These are phyloP conservation scores for Rhodotorula paludigena DNA, from an alignment of 768 basidiomycete genomes.

Conservation along the genomic window DNA sequence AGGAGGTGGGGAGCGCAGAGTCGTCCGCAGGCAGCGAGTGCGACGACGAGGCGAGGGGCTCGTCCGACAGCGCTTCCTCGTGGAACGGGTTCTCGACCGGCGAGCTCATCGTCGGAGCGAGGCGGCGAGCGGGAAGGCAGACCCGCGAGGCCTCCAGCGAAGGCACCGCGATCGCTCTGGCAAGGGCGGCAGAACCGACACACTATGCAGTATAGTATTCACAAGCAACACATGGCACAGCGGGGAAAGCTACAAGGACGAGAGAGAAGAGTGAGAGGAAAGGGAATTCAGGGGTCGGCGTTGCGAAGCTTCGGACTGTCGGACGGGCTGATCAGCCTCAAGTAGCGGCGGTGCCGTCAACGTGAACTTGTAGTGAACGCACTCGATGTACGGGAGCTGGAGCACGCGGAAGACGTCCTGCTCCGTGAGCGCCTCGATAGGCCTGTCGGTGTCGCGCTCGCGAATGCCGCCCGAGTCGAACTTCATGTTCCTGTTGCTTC, in stretches of 20 bases:
- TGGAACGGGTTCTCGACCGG: not conserved
- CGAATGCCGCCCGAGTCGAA: constrained; percentile 19
- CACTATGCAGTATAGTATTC: not conserved
- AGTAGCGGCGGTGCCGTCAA: too few relatives aligned
- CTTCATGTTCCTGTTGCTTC: not conserved
- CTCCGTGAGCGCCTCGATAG: not conserved
- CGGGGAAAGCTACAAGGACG: not conserved
- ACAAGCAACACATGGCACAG: not conserved
- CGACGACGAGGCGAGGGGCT: not conserved
- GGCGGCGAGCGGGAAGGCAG: not conserved
- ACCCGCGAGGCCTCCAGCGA: not conserved
- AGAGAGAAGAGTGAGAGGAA: not conserved
- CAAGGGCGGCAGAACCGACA: accelerated
- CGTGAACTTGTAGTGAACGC: not conserved
- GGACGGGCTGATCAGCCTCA: not conserved
- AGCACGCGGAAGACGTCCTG: constrained; percentile 16
- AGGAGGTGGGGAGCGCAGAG: not conserved
- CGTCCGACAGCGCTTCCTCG: not conserved
- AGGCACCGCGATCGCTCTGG: not conserved
- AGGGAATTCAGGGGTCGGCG: constrained; percentile 11
- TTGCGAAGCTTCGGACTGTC: constrained; percentile 11
- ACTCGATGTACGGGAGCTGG: constrained; percentile 5
- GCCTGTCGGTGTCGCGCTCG: not conserved
- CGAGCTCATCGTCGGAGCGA: not conserved
- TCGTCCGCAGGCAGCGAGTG: not conserved